Base-by-base conservation (phyloP, 177 flowering plant species). In the Vitis hybrid region DNA sequence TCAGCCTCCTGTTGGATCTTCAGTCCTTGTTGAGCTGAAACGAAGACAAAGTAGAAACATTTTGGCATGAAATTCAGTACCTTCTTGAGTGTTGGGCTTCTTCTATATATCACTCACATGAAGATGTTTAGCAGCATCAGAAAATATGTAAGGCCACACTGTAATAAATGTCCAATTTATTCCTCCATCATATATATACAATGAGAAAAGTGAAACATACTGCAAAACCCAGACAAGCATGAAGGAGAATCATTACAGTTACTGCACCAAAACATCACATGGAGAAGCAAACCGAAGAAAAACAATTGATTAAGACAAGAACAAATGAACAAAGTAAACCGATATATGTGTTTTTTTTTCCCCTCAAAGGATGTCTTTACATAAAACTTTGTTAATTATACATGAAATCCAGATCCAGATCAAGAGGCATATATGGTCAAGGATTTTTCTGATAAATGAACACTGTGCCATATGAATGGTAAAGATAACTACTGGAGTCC, bases 321-420 rank as follows among this genome's bases (percentile, higher is more conserved):
- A 53, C 56, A 55, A 29, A 3, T n/a, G 39, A 62, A 58, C 8
- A 13, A 64, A 56, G 16, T 16, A 19, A 63, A 65, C 57, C 52
- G 29, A 71, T 64, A 22, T 71, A 49, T 65, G n/a, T 58, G 29
- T 59, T 15, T 53, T 59, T 33, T 19, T 39, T 39, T 39, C 8
- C 45, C 8, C 45, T 7, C 16, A 29, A 65, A 22, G 58, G 70
- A 18, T 60, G 62, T 59, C n/a, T 72, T 72, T 72, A 60, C 75
- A 60, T 18, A 61, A 6, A 65, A 60, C 66, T 59, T 45, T 10
- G 18, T 13, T 60, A 33, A 51, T 60, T 51, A 60, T 60, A 72
- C 70, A 64, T 6, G 60, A 60, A 72, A 60, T 12, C 55, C 60
- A 58, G 39, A 60, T 26, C 39, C 45, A 39, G 45, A 39, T 39